Conservation (phyloP, 139 green algal genomes). For the Pleodorina starrii region DNA sequence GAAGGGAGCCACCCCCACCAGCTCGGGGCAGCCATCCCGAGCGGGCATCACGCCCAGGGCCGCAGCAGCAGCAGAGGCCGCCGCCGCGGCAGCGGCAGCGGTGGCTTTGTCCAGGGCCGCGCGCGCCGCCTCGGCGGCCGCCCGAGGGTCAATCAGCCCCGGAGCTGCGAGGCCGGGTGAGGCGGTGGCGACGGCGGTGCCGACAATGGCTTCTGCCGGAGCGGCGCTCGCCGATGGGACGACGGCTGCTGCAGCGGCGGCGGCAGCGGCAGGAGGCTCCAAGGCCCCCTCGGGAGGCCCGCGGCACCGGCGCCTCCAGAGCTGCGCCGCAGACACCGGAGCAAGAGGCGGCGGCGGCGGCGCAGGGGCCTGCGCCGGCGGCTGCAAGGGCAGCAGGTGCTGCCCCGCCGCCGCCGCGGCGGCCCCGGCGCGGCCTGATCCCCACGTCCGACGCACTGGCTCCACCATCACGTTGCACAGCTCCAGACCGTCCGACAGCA, state of each 20-base stretch:
- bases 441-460: background rate
- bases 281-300: background rate
- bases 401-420: background rate
- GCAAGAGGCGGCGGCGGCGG: background rate
- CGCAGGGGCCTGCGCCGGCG: background rate
- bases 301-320: background rate
- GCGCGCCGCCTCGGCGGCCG: background rate
- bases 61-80: background rate
- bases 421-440: background rate
- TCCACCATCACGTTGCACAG: constrained; percentile 37
- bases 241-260: background rate
- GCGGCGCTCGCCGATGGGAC: background rate
- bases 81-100: background rate
- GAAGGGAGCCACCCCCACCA: background rate
- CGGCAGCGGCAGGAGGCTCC: background rate
- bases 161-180: background rate
- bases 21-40: background rate
- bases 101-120: background rate
- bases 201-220: background rate
- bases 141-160: background rate
- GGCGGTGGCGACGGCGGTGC: background rate
- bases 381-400: background rate
- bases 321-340: background rate
- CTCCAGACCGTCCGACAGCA: constrained; percentile 14
- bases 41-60: background rate